Base-by-base conservation (phyloP, 257 asterid genomes). In the Nemophila menziesii region DNA sequence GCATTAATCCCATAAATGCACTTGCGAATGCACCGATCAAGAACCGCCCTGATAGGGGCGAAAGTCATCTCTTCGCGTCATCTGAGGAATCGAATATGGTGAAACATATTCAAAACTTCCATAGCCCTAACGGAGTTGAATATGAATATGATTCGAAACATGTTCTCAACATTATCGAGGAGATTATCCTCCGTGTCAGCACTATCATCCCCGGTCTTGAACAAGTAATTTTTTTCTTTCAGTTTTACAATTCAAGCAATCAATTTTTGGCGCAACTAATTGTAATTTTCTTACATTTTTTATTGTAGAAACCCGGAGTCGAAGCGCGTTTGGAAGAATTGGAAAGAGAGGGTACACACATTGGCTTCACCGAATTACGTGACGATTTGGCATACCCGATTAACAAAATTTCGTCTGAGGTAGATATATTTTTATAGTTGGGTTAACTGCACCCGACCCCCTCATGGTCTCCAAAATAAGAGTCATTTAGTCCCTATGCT, bases 391-490 rank as follows among this genome's bases (percentile, higher is more conserved):
- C 97, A 10, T 75, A 60, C 51, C 80, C 93, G 40, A 70, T 86
- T 49, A 78, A 67, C 74, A 82, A 69, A 69, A 71, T 70, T 47
- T 56, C 70, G 16, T 54, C 37, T 16, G 97, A 86, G 93, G 94
- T 86, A 59, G 14, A 45, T 27, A 20, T 12, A 7, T 29, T 5
- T 7, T 40, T 40, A 8, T 16, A 39, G 20, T n/a, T n/a, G n/a
- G n/a, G n/a, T n/a, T n/a, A n/a, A n/a, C n/a, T n/a, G n/a, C n/a
- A n/a, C n/a, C n/a, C n/a, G n/a, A n/a, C n/a, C n/a, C n/a, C n/a
- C n/a, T n/a, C n/a, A n/a, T n/a, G n/a, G n/a, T n/a, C n/a, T n/a
- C n/a, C n/a, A n/a, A n/a, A n/a, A n/a, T n/a, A n/a, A n/a, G n/a
- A n/a, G n/a, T n/a, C n/a, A n/a, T n/a, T n/a, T n/a, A n/a, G n/a